Evolutionary conservation across 2,329 filamentous ascomycete genomes (phyloP).

Genomic region (Colletotrichum spaethianum): DNA sequence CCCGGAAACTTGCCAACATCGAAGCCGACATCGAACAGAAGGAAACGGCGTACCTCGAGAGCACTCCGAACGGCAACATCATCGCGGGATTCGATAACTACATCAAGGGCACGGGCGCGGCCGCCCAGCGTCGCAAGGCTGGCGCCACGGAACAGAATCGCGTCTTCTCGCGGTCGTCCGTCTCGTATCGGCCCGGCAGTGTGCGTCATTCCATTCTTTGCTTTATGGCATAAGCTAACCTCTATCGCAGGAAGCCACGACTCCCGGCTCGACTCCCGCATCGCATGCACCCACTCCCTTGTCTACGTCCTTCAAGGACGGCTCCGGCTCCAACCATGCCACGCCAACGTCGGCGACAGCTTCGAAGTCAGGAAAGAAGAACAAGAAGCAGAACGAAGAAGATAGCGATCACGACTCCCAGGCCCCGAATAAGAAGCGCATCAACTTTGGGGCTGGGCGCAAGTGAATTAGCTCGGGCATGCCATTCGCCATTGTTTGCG

Average conservation of each 20-base stretch:
- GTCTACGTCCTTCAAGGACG: slow-evolving; percentile 67
- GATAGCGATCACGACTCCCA: slow-evolving; percentile 74
- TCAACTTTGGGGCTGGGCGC: slow-evolving; percentile 69
- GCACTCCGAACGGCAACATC: slow-evolving; percentile 91
- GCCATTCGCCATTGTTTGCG: not conserved
- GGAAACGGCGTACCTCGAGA: slow-evolving; percentile 91
- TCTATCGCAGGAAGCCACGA: slow-evolving; percentile 56
- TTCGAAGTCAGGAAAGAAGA: slow-evolving; percentile 61
- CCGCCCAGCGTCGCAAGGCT: slow-evolving; percentile 74
- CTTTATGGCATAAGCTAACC: not conserved
- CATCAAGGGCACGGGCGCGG: slow-evolving; percentile 86
- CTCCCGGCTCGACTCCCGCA: slow-evolving; percentile 60
- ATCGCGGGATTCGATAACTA: slow-evolving; percentile 98
- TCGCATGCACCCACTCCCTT: slow-evolving; percentile 69
- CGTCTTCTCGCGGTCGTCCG: slow-evolving; percentile 79
- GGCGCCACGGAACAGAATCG: slow-evolving; percentile 78
- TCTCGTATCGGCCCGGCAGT: slow-evolving; percentile 67
- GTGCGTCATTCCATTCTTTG: slow-evolving; percentile 7
- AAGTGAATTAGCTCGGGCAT: slow-evolving; percentile 53
- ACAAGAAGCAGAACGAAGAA: slow-evolving; percentile 64
- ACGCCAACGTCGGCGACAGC: slow-evolving; percentile 69
- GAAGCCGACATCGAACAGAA: slow-evolving; percentile 89
- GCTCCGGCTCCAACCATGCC: slow-evolving; percentile 62
- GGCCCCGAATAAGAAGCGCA: slow-evolving; percentile 68
- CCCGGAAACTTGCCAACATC: slow-evolving; percentile 52